A percentile compares a stretch with the other conserved stretches of the same genome.
Evolutionary conservation across 495 filamentous ascomycete genomes (phyloP).

Genomic region (Hapsidospora chrysogenum): DNA sequence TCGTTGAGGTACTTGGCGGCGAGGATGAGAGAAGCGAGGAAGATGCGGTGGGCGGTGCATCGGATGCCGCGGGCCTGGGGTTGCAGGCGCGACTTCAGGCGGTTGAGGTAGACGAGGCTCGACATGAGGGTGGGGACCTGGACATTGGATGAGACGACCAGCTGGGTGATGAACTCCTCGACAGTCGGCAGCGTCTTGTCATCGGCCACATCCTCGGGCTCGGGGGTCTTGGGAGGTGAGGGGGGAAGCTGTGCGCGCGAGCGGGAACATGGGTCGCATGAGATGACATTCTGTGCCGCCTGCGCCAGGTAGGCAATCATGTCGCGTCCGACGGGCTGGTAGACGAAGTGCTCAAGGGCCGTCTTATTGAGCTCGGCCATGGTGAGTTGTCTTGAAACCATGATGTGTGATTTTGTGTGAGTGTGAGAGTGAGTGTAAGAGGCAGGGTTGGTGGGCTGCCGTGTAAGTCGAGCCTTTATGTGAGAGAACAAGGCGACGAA

Average conservation of each 20-base stretch:
- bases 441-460: neutral
- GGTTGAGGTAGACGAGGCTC: constrained; percentile 77
- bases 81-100: constrained; percentile 68
- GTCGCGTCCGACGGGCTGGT: constrained; percentile 56
- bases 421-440: constrained; percentile 5
- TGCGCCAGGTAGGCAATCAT: constrained; percentile 79
- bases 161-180: constrained; percentile 76
- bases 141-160: constrained; percentile 85
- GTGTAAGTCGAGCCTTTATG: neutral
- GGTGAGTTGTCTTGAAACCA: constrained; percentile 21
- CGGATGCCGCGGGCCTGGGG: constrained; percentile 93
- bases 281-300: constrained; percentile 76
- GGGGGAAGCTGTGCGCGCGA: constrained; percentile 31
- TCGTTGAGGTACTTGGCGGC: constrained; percentile 97
- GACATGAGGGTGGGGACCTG: constrained; percentile 96
- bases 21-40: constrained; percentile 79
- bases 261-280: constrained; percentile 51
- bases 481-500: neutral
- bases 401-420: constrained; percentile 10
- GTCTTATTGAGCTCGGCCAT: constrained; percentile 46
- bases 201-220: constrained; percentile 32
- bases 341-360: constrained; percentile 82
- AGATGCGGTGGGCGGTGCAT: constrained; percentile 96
- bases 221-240: constrained; percentile 50
- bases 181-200: constrained; percentile 50